These are phyloP conservation scores for Zymoseptoria crescenta DNA, from an alignment of 2,329 filamentous ascomycete genomes.

Conservation along the genomic window DNA sequence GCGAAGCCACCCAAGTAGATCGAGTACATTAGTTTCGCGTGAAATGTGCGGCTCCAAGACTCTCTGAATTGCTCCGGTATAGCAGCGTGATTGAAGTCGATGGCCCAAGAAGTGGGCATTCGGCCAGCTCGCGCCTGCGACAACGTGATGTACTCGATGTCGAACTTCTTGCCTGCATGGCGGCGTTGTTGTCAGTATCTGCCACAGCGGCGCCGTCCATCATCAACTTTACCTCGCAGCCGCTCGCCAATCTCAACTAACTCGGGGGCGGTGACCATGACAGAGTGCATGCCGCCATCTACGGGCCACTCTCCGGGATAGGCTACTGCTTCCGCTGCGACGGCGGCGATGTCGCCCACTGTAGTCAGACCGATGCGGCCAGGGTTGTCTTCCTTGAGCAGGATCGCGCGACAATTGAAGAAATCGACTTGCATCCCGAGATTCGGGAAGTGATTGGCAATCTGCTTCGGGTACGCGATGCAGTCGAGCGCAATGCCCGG, in stretches of 20 bases:
- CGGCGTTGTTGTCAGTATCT: slow-evolving; percentile 21
- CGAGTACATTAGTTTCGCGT: neutral
- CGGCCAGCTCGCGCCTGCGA: slow-evolving; percentile 42
- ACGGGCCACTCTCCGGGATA: slow-evolving; percentile 40
- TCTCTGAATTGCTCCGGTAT: slow-evolving; percentile 10
- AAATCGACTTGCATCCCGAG: slow-evolving; percentile 36
- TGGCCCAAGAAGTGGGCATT: slow-evolving; percentile 36
- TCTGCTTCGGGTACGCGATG: slow-evolving; percentile 43
- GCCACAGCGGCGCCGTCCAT: neutral
- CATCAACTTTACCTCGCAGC: slow-evolving; percentile 6
- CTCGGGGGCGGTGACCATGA: slow-evolving; percentile 30
- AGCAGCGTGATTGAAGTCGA: slow-evolving; percentile 21
- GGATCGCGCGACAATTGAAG: slow-evolving; percentile 36
- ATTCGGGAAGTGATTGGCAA: slow-evolving; percentile 38
- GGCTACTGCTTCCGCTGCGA: slow-evolving; percentile 38
- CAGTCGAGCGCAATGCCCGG: slow-evolving; percentile 42
- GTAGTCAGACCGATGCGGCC: slow-evolving; percentile 39
- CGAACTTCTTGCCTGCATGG: slow-evolving; percentile 32
- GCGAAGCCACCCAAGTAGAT: neutral
- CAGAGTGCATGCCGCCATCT: slow-evolving; percentile 36
- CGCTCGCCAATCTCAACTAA: slow-evolving; percentile 17
- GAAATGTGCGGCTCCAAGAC: neutral
- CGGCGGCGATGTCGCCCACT: slow-evolving; percentile 36
- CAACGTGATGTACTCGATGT: slow-evolving; percentile 39
- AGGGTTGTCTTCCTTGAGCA: slow-evolving; percentile 38